Evolutionary conservation across 305 asterid genomes (phyloP).

Genomic region (Solanum hybrid): DNA sequence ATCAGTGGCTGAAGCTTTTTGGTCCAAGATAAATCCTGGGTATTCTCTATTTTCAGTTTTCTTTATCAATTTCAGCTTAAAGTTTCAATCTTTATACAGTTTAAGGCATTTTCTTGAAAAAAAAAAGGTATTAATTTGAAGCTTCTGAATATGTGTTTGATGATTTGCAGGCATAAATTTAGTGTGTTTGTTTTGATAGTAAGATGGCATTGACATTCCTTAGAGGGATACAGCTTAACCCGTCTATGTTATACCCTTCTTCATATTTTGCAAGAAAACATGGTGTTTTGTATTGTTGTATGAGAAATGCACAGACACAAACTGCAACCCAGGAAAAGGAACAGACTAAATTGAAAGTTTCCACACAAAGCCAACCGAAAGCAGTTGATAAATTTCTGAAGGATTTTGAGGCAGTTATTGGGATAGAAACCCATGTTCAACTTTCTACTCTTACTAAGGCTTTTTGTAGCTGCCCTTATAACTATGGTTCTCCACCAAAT

Average conservation of each 20-base stretch:
- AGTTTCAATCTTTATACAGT: neutral
- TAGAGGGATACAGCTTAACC: constrained; percentile 55
- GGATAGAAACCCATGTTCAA: constrained; percentile 96
- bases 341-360: constrained; percentile 33
- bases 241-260: constrained; percentile 46
- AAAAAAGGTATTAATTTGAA: neutral
- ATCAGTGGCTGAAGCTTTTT: constrained; percentile 1
- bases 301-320: constrained; percentile 42
- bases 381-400: constrained; percentile 44
- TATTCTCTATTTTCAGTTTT: neutral
- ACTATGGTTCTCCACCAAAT: constrained; percentile 83
- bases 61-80: neutral
- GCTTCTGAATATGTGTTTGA: constrained; percentile 2
- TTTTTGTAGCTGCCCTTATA: constrained; percentile 87
- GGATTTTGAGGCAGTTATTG: constrained; percentile 80
- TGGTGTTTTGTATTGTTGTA: constrained; percentile 29
- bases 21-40: neutral
- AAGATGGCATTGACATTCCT: constrained; percentile 75
- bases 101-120: neutral
- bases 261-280: constrained; percentile 39
- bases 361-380: constrained; percentile 27
- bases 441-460: constrained; percentile 88
- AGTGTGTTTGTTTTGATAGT: constrained; percentile 9
- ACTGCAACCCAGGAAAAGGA: constrained; percentile 52
- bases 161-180: neutral